phyloP scores from a whole-genome alignment of 176 grass and related monocot genomes.

The Zoysia pacifica region DNA sequence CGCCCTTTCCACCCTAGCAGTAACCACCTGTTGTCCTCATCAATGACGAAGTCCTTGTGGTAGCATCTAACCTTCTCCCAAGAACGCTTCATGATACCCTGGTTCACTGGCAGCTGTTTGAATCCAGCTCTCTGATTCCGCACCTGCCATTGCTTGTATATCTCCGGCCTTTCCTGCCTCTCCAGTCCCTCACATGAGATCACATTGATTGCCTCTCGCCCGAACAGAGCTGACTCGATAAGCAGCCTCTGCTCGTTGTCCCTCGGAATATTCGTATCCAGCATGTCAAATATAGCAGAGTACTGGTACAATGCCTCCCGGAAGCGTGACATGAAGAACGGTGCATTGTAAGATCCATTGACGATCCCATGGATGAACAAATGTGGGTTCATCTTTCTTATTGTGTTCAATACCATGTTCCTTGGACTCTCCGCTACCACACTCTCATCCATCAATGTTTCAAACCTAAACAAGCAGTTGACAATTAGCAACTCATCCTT shows the following conservation, averaged over 20 bases:
- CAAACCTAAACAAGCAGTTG: slow-evolving; percentile 73
- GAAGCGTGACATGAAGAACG: slow-evolving; percentile 92
- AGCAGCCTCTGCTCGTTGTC: slow-evolving; percentile 72
- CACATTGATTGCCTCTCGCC: slow-evolving; percentile 67
- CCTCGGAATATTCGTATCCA: slow-evolving; percentile 71
- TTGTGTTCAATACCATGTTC: slow-evolving; percentile 76
- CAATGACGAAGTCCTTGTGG: slow-evolving; percentile 81
- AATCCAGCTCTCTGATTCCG: slow-evolving; percentile 73
- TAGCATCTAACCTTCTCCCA: slow-evolving; percentile 72
- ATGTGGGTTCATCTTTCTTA: slow-evolving; percentile 85
- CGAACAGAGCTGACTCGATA: slow-evolving; percentile 71
- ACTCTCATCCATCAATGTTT: slow-evolving; percentile 81
- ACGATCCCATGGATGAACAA: slow-evolving; percentile 71
- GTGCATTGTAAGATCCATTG: slow-evolving; percentile 82
- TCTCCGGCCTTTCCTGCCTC: slow-evolving; percentile 91
- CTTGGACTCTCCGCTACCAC: slow-evolving; percentile 78
- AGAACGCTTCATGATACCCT: slow-evolving; percentile 75
- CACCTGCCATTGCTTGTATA: slow-evolving; percentile 88
- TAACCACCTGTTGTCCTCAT: slow-evolving; percentile 78
- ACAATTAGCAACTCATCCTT: slow-evolving; percentile 86
- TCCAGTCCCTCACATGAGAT: slow-evolving; percentile 93
- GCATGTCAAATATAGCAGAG: slow-evolving; percentile 81
- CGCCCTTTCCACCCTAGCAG: slow-evolving; percentile 97
- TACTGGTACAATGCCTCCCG: slow-evolving; percentile 85
- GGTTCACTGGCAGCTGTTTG: slow-evolving; percentile 72